Evolutionary conservation across 2,329 filamentous ascomycete species (phyloP), one percentile per base, ranked within the genome.

Genomic region (Sarocladiaceae sp.): DNA sequence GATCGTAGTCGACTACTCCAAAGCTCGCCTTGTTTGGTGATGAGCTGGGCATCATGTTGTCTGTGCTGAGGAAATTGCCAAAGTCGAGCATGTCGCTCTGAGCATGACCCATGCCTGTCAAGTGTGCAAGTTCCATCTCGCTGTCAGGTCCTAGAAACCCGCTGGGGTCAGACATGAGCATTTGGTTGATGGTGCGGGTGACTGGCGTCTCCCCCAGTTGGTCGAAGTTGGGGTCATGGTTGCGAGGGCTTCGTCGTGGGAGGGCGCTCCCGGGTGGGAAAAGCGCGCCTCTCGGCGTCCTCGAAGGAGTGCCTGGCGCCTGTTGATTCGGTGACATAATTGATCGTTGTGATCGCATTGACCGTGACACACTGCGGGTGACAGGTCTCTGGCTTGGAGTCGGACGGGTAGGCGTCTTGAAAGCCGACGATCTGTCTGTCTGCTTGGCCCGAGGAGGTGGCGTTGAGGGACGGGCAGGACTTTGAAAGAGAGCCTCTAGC

Each of bases 401-500:
- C n/a, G 73, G 74, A n/a, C 77, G 78, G 1, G 81, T 81, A 1
- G 83, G 82, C 2, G 84, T 86, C 64, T 84, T 84, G 64, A 84
- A 82, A 2, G 70, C 69, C 49, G 72, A 73, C 31, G 71, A 66
- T 53, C 73, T 69, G 1, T 57, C 48, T 12, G 55, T 50, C 2
- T 56, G 52, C 63, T 75, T 78, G 4, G 65, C 59, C 15, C 37
- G 46, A 15, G 44, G 42, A 17, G 52, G 51, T 28, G 56, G 57
- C 18, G 54, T 50, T 20, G 52, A 47, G 20, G 39, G 46, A 4
- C 40, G 55, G 18, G 44, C 47, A 22, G 68, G 78, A 61, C 72
- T 86, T 53, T 85, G 83, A 60, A 94, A 92, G 4, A 94, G 75
- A 48, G 79, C 75, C 36, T 82, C 78, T 5, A 88, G 66, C 31